Evolutionary conservation across 345 rosid genomes (phyloP), one percentile per base, ranked within the genome.

Genomic region (Barbarea vulgaris): DNA sequence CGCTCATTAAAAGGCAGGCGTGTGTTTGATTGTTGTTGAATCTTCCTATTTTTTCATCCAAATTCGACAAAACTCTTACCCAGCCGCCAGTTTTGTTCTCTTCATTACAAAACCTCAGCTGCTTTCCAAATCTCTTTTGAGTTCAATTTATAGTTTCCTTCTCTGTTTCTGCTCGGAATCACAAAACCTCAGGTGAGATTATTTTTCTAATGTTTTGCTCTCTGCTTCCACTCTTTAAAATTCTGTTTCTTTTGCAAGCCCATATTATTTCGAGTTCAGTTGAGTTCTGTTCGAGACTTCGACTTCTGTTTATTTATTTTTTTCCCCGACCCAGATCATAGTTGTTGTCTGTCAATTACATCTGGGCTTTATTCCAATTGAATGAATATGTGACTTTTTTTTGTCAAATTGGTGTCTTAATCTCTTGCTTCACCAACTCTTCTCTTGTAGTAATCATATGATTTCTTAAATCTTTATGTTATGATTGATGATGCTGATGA

Each of bases 1-100:
- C 77, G 28, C 59, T 57, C 55, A 25, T 21, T 52, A 47, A 50
- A 27, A 1, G 17, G 7, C 11, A 28, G 36, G 60, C 15, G 63
- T 58, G 63, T 33, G 42, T 58, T 58, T 33, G 15, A 18, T 58
- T 10, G 2, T 17, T 46, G 51, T 33, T 58, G 44, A 58, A 58
- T 58, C n/a, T 59, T 59, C 28, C 46, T 28, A 6, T 59, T 59
- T 59, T 4, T 10, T 34, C 64, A 59, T 34, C 64, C 47, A 34
- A 19, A 34, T 59, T 59, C 64, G 28, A 59, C 64, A 34, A 3
- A 19, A 36, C 44, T 21, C 28, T 58, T 13, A 33, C 7, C 4
- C 12, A 59, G 64, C 64, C 64, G 64, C 64, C 64, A 34, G n/a
- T 18, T 58, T n/a, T n/a, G 0, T 56, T 56, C 36, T 54, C n/a